Base-by-base conservation (phyloP, 768 basidiomycete genomes). In the Mycena indigotica region DNA sequence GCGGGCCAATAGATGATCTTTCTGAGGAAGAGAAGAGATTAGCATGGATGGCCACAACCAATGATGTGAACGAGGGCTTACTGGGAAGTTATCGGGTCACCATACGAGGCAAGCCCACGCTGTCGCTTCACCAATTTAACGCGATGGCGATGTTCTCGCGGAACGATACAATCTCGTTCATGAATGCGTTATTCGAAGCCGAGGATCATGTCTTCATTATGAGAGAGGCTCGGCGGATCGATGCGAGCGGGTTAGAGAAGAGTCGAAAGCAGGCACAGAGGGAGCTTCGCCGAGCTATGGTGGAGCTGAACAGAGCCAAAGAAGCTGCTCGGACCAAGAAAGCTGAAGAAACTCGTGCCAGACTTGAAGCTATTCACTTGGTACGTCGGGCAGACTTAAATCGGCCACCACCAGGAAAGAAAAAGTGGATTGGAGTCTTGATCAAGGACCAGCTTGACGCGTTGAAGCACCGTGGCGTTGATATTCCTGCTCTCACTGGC, bases 1-100 rank as follows among this genome's bases (percentile, higher is more conserved):
- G 63, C 4, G 64, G 63, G 3, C 29, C 30, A 0, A 69, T 71
- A 41, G 62, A 57, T 29, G 38, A 28, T 16, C 40, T 65, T 1
- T 52, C 64, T 5, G 30, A 23, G 5, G 52, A 21, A 5, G 56
- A 66, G 19, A 51, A 51, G 2, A 8, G 52, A 0, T 16, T 29
- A 2, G 39, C 63, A 2, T 70, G 28, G 25, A 55, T 70, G 28
- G 28, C 63, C 2, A 52, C 68, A 0, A 72, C 71, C 2, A 74
- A 74, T 41, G 69, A 71, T 49, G 56, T 39, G 8, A 70, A 69
- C 55, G 68, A 73, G 48, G 72, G 72, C 0, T 63, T 57, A 0
- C 55, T 72, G 0, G 68, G 70, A 0, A 23, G 26, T 2, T 52
- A 40, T 25, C 53, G 63, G 2, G 35, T 56, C 4, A 17, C 23